Conservation (phyloP, 2,329 filamentous ascomycete species). For the Xylariaceae sp. region DNA sequence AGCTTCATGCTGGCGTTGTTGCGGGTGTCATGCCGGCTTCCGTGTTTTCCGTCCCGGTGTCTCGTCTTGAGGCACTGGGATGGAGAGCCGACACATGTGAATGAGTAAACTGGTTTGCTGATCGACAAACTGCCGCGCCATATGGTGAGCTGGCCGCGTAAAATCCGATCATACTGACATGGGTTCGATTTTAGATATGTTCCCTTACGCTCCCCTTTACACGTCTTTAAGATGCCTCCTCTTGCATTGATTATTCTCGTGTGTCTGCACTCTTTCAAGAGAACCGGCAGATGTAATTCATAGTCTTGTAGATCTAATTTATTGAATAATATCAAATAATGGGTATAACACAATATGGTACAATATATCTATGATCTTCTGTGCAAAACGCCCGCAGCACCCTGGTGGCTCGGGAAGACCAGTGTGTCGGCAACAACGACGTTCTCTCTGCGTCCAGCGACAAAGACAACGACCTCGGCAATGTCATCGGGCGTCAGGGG, state of each 20-base stretch:
- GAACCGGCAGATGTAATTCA: not conserved
- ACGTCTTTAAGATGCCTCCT: not conserved
- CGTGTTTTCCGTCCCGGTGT: constrained; percentile 44
- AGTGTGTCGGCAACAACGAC: constrained; percentile 75
- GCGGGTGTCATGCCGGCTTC: constrained; percentile 54
- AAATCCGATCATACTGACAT: constrained; percentile 17
- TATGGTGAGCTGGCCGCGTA: not conserved
- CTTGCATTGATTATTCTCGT: not conserved
- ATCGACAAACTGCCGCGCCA: constrained; percentile 27
- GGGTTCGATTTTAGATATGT: constrained; percentile 1
- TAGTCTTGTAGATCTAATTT: not conserved
- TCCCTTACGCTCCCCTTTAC: not conserved
- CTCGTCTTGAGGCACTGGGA: constrained; percentile 53
- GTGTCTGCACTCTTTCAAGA: not conserved
- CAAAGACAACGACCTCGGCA: constrained; percentile 71
- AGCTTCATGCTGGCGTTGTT: constrained; percentile 28
- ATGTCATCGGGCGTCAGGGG: constrained; percentile 74
- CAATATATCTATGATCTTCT: constrained; percentile 22
- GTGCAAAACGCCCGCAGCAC: constrained; percentile 28
- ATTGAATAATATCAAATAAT: constrained; percentile 15
- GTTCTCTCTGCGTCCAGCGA: constrained; percentile 70
- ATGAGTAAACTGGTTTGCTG: constrained; percentile 69
- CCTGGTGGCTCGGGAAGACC: constrained; percentile 73
- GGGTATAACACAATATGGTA: constrained; percentile 13
- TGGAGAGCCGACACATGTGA: constrained; percentile 54